phyloP scores from a whole-genome alignment of 139 green algal species.

The Penium margaritaceum region DNA sequence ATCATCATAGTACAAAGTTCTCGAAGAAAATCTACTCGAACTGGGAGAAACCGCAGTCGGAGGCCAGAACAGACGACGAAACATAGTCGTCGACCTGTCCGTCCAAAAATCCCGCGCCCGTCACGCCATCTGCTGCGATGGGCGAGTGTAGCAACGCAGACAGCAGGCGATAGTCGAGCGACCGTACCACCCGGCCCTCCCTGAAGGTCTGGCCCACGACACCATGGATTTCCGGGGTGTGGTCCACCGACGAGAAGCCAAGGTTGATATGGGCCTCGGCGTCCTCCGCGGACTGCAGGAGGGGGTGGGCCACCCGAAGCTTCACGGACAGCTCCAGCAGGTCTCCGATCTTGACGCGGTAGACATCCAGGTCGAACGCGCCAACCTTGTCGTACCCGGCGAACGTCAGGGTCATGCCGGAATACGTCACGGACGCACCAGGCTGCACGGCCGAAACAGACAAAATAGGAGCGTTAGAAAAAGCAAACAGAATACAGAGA shows the following conservation, averaged over 20 bases:
- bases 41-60: too few relatives aligned
- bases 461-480: too few relatives aligned
- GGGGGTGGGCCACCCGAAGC: constrained; percentile 21
- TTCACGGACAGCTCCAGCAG: constrained; percentile 10
- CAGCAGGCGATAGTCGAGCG: constrained; percentile 7
- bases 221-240: constrained; percentile 18
- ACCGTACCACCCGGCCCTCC: constrained; percentile 7
- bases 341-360: constrained; percentile 14
- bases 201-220: constrained; percentile 41
- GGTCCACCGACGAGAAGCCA: constrained; percentile 5
- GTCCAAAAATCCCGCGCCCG: constrained; percentile 24
- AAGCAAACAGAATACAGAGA: too few relatives aligned
- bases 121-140: constrained; percentile 10
- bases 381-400: constrained; percentile 18
- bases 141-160: not conserved
- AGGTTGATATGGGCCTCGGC: constrained; percentile 37
- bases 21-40: too few relatives aligned
- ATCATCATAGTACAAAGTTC: too few relatives aligned
- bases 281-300: constrained; percentile 28
- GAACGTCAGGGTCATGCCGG: constrained; percentile 1
- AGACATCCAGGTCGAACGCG: constrained; percentile 17
- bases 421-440: too few relatives aligned
- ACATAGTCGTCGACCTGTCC: constrained; percentile 1
- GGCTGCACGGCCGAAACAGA: too few relatives aligned
- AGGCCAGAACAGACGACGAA: constrained; percentile 1